Conservation (phyloP, 2,329 filamentous ascomycete genomes). For the Albifimbria verrucaria region DNA sequence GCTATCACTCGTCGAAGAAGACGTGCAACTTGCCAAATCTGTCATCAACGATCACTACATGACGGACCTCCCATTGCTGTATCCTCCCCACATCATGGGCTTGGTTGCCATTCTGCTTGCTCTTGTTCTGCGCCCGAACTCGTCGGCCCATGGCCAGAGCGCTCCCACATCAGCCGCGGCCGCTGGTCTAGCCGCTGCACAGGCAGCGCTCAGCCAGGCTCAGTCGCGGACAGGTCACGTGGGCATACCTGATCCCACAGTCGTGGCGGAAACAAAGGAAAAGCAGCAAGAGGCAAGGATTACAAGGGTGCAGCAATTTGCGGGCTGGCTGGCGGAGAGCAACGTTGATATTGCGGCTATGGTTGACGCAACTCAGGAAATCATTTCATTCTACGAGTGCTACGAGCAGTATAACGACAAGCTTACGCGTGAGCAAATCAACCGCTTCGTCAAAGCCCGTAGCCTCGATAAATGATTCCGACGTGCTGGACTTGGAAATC, state of each 20-base stretch:
- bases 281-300: conserved; percentile 54
- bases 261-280: conserved; percentile 35
- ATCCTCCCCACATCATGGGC: conserved; percentile 84
- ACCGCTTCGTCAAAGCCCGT: conserved; percentile 56
- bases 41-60: conserved; percentile 92
- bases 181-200: conserved; percentile 46
- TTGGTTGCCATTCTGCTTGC: conserved; percentile 81
- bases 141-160: conserved; percentile 23
- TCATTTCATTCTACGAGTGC: conserved; percentile 82
- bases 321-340: conserved; percentile 82
- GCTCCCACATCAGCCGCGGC: conserved; percentile 27
- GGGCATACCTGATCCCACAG: conserved; percentile 10
- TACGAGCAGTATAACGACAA: conserved; percentile 61
- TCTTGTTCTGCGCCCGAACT: conserved; percentile 70
- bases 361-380: conserved; percentile 86
- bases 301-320: conserved; percentile 61
- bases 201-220: conserved; percentile 45
- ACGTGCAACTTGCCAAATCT: conserved; percentile 72
- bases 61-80: conserved; percentile 83
- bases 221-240: conserved; percentile 29
- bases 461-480: conserved; percentile 45
- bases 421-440: conserved; percentile 54
- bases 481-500: neutral
- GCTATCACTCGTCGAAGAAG: conserved; percentile 72
- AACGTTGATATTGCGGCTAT: conserved; percentile 80